A percentile compares a stretch with the other conserved stretches of the same genome.
Conservation (phyloP, 768 basidiomycete species). For the Leccinum boreale region DNA sequence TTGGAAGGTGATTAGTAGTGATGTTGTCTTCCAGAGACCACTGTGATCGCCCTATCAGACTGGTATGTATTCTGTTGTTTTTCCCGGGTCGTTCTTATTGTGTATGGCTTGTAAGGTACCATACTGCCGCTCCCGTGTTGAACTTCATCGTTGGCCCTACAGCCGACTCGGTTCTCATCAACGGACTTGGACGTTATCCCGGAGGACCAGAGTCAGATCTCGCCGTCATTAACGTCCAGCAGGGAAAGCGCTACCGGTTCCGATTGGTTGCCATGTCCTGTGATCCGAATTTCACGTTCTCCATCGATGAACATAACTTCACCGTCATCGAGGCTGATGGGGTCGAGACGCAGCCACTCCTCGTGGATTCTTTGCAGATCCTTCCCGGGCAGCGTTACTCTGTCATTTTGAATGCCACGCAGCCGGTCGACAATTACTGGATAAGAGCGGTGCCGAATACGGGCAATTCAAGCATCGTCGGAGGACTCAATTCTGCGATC, state of each 20-base stretch:
- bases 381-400: conserved; percentile 41
- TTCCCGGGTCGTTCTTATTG: background rate
- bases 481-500: conserved; percentile 55
- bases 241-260: conserved; percentile 44
- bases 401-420: conserved; percentile 41
- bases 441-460: conserved; percentile 38
- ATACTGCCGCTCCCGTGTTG: conserved; percentile 16
- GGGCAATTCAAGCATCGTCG: conserved; percentile 20
- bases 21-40: conserved; percentile 15
- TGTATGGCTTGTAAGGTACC: conserved; percentile 17
- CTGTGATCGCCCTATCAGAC: conserved; percentile 25
- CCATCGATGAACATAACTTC: conserved; percentile 45
- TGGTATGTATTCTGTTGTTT: conserved; percentile 12
- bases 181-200: conserved; percentile 28
- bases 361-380: conserved; percentile 37
- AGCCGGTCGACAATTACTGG: conserved; percentile 53
- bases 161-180: conserved; percentile 28
- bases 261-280: conserved; percentile 46
- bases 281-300: conserved; percentile 41
- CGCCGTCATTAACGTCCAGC: conserved; percentile 37
- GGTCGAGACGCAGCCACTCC: conserved; percentile 37
- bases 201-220: conserved; percentile 37
- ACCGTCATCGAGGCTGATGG: conserved; percentile 44
- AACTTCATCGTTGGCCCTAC: conserved; percentile 14
- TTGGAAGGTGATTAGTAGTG: background rate